A percentile compares a stretch with the other conserved stretches of the same genome.
phyloP scores from a whole-genome alignment of 1,139 yeast genomes.

The Candida pseudoviswanathii region DNA sequence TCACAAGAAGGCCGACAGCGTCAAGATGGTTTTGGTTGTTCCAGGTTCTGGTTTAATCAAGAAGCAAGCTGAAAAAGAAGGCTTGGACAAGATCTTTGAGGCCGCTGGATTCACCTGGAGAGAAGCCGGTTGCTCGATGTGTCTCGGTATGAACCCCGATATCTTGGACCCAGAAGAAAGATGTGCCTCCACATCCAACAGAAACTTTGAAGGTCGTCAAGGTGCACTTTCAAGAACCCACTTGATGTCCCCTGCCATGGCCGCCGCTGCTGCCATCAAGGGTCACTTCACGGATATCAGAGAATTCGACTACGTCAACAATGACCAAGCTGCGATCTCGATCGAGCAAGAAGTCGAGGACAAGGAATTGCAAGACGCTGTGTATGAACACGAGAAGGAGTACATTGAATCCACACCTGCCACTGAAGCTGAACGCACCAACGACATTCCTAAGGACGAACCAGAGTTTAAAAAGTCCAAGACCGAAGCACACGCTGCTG shows the following conservation, averaged over 20 bases:
- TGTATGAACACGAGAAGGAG: conserved; percentile 69
- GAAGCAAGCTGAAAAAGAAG: conserved; percentile 91
- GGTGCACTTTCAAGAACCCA: conserved; percentile 97
- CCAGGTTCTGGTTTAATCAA: conserved; percentile 98
- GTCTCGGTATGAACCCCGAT: conserved; percentile 99
- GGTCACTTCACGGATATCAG: conserved; percentile 93
- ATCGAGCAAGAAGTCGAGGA: conserved; percentile 56
- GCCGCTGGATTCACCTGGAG: conserved; percentile 98
- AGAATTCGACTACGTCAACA: conserved; percentile 63
- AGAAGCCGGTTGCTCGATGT: conserved; percentile 99
- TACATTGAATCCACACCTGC: conserved; percentile 42
- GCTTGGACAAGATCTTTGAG: conserved; percentile 84
- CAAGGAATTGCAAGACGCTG: conserved; percentile 65
- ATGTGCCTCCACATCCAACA: conserved; percentile 97
- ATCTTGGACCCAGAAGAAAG: conserved; percentile 92
- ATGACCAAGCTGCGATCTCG: conserved; percentile 62
- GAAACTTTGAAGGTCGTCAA: conserved; percentile 99
- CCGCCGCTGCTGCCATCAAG: conserved; percentile 95
- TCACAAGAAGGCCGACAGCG: conserved; percentile 78
- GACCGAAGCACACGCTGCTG: conserved; percentile 36
- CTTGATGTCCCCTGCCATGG: conserved; percentile 98
- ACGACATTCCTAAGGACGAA: conserved; percentile 57
- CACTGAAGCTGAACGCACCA: conserved; percentile 49
- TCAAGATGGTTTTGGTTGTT: conserved; percentile 84
- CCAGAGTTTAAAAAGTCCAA: conserved; percentile 32